Base-by-base conservation (phyloP, 192 early-diverging fungal genomes). In the Backusella macrospora region DNA sequence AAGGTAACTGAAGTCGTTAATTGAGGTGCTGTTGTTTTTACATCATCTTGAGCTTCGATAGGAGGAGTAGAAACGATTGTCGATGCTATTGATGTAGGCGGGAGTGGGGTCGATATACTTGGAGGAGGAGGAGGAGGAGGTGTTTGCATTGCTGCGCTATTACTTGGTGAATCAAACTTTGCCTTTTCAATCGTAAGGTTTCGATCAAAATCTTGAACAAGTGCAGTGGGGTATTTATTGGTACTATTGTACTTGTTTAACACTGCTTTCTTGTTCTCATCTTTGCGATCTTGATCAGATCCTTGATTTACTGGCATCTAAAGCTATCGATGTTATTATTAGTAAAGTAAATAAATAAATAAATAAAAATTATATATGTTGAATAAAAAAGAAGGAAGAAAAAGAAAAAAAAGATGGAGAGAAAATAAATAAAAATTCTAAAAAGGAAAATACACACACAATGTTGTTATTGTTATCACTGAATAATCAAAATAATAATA, bases 181-280 rank as follows among this genome's bases (percentile, higher is more conserved):
- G 78, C 74, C 18, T 75, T 72, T 73, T 80, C 78, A 13, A 80
- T 71, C 2, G 74, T 80, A 8, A 80, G 38, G 70, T 80, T 80
- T 23, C 73, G 73, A 59, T 76, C 78, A 75, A 74, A 78, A 46
- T 75, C 47, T 7, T 40, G 38, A 67, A 8, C 26, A 12, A 26
- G 42, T 59, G 42, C 52, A 59, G 62, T 45, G 69, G 62, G 15
- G 66, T 62, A 78, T 62, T 78, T 78, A 44, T 78, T 73, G 16
- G 59, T 70, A 37, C 70, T 75, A 34, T 74, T 55, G 52, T 72
- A 80, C 69, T 80, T 80, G 23, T 66, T 75, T 26, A 80, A 21
- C 37, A 77, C 49, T 9, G 62, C 62, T 40, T 46, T 66, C 69
- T 68, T 39, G 37, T 55, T 55, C 8, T 55, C 49, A 55, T 55